phyloP scores from a whole-genome alignment of 495 filamentous ascomycete genomes.

The Elasticomyces elasticus region DNA sequence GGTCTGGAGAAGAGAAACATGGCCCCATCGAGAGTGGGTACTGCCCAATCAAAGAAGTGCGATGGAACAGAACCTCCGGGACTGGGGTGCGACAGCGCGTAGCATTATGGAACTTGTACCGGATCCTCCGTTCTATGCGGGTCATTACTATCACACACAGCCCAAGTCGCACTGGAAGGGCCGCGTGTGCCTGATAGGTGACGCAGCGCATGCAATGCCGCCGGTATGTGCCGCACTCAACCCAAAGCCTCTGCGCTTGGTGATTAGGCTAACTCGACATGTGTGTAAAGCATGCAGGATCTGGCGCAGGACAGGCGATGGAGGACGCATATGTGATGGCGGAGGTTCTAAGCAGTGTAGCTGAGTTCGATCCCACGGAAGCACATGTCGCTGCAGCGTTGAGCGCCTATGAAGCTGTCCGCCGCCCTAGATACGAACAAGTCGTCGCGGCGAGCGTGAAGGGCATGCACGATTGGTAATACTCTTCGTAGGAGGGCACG shows the following conservation, averaged over 20 bases:
- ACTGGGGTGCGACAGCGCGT: slow-evolving; percentile 10
- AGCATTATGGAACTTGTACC: slow-evolving; percentile 10
- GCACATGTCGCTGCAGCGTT: slow-evolving; percentile 26
- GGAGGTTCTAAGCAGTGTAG: slow-evolving; percentile 8
- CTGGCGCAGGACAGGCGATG: slow-evolving; percentile 25
- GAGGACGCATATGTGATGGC: slow-evolving; percentile 29
- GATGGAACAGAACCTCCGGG: slow-evolving; percentile 6
- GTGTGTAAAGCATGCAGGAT: slow-evolving; percentile 4
- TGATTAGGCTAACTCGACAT: not conserved
- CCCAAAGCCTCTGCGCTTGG: not conserved
- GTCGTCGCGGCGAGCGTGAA: slow-evolving; percentile 42
- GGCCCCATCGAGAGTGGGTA: slow-evolving; percentile 11
- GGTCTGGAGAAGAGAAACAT: not conserved
- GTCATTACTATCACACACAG: slow-evolving; percentile 3
- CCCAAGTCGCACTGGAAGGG: slow-evolving; percentile 1
- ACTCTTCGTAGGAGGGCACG: not conserved
- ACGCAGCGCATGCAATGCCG: slow-evolving; percentile 19
- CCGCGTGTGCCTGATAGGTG: slow-evolving; percentile 16
- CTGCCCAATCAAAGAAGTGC: slow-evolving; percentile 1
- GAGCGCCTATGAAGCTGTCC: slow-evolving; percentile 27
- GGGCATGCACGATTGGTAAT: not conserved
- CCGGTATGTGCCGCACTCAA: slow-evolving; percentile 11
- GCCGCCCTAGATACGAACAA: slow-evolving; percentile 36
- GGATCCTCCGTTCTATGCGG: slow-evolving; percentile 4
- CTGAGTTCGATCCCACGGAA: not conserved